Percentiles rank a stretch among this genome's conserved stretches.
Conservation (phyloP, 2,329 filamentous ascomycete species). For the Colletotrichum sp. region DNA sequence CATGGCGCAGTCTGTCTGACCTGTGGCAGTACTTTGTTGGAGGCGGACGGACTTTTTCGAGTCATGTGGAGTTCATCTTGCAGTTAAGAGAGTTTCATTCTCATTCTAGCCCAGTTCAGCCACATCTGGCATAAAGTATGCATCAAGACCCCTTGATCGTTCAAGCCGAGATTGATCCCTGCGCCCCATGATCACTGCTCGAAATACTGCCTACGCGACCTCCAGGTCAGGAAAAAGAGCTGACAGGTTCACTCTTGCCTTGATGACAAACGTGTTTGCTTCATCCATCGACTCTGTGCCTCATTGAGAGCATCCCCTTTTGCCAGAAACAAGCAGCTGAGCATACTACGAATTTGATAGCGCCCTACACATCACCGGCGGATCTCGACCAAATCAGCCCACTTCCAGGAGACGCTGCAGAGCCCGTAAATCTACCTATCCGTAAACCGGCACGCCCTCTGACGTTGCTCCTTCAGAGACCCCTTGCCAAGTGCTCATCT, state of each 20-base stretch:
- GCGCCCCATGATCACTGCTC: conserved; percentile 5
- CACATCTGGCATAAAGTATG: neutral
- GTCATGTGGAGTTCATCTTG: neutral
- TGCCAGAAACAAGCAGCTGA: neutral
- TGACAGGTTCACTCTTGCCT: neutral
- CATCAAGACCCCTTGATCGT: neutral
- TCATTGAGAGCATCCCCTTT: neutral
- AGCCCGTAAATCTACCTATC: neutral
- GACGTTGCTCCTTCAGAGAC: neutral
- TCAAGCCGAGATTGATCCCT: neutral
- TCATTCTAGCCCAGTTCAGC: neutral
- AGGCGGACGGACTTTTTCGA: neutral
- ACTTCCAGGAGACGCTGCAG: neutral
- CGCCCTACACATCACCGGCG: neutral
- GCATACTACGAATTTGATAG: neutral
- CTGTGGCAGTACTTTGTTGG: neutral
- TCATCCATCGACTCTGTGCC: neutral
- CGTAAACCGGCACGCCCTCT: neutral
- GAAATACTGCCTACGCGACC: neutral
- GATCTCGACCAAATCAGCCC: neutral
- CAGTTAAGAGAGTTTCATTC: neutral
- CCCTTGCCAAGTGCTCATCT: neutral
- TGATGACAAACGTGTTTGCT: conserved; percentile 9
- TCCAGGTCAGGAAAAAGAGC: neutral
- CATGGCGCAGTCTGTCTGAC: neutral